phyloP scores from a whole-genome alignment of 441 rosid species.

The Gossypium laxum region DNA sequence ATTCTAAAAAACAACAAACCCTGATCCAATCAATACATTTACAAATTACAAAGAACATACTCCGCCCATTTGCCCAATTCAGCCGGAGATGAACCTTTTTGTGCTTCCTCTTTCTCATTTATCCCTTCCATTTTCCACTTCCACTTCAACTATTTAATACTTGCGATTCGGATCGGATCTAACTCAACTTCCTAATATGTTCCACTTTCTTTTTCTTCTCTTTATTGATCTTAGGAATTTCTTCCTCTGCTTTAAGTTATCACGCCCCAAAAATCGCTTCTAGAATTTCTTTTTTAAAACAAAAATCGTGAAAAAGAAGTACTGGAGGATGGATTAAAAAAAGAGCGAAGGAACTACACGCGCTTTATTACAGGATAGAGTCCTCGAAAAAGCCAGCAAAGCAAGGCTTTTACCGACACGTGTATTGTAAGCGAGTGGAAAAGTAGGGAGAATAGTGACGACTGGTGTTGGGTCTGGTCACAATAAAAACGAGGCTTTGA shows the following conservation, averaged over 20 bases:
- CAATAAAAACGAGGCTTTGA: slow-evolving; percentile 30
- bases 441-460: not conserved
- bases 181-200: not conserved
- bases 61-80: slow-evolving; percentile 3
- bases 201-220: not conserved
- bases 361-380: slow-evolving; percentile 21
- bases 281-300: not conserved
- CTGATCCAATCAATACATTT: not conserved
- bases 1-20: not conserved
- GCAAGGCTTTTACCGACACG: slow-evolving; percentile 3
- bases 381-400: slow-evolving; percentile 11
- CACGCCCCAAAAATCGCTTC: not conserved
- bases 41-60: not conserved
- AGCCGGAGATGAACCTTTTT: not conserved
- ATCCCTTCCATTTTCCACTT: slow-evolving; percentile 4
- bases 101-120: not conserved
- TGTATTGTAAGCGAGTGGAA: slow-evolving; percentile 17
- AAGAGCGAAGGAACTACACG: not conserved
- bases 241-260: not conserved
- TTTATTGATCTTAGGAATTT: not conserved
- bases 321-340: not conserved
- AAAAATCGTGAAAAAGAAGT: not conserved
- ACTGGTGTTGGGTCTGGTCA: slow-evolving; percentile 17
- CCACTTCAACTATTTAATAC: not conserved
- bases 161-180: not conserved